Evolutionary conservation across 2,329 filamentous ascomycete genomes (phyloP).

Genomic region (Fusarium xyrophilum): DNA sequence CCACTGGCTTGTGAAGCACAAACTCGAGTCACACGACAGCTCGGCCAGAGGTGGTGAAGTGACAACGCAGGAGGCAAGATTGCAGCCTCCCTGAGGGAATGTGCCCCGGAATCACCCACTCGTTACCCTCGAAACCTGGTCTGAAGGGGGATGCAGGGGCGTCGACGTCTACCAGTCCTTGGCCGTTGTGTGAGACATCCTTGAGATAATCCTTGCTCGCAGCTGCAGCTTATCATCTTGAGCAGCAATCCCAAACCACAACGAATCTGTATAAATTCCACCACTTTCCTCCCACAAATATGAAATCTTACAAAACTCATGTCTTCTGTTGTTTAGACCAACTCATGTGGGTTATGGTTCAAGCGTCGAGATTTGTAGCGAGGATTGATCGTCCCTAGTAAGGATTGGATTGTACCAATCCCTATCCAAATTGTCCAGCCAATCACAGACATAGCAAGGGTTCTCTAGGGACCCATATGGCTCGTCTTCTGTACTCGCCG

Average conservation of each 20-base stretch:
- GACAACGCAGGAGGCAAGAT: slow-evolving; percentile 24
- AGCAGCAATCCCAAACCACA: background rate
- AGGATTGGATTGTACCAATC: slow-evolving; percentile 1
- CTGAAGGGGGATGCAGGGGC: slow-evolving; percentile 29
- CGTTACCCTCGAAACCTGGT: slow-evolving; percentile 11
- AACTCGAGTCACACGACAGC: slow-evolving; percentile 8
- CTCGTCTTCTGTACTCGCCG: slow-evolving; percentile 23
- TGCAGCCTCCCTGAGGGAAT: slow-evolving; percentile 8
- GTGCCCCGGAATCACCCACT: slow-evolving; percentile 23
- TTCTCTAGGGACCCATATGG: slow-evolving; percentile 8
- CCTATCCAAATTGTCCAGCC: slow-evolving; percentile 3
- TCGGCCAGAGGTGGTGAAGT: slow-evolving; percentile 7
- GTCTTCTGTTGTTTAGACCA: background rate
- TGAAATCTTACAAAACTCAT: background rate
- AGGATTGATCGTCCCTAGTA: slow-evolving; percentile 14
- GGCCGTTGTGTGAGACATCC: slow-evolving; percentile 26
- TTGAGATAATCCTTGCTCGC: slow-evolving; percentile 14
- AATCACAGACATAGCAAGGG: background rate
- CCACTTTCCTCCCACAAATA: background rate
- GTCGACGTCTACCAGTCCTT: slow-evolving; percentile 13
- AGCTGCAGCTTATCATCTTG: slow-evolving; percentile 8
- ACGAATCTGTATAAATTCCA: background rate
- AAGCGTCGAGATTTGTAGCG: slow-evolving; percentile 14
- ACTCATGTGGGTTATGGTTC: slow-evolving; percentile 9
- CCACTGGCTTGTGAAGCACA: background rate